Percentiles rank a stretch among this genome's conserved stretches.
These are phyloP conservation scores for Populus pruinosa DNA, from an alignment of 345 rosid genomes.

Conservation along the genomic window DNA sequence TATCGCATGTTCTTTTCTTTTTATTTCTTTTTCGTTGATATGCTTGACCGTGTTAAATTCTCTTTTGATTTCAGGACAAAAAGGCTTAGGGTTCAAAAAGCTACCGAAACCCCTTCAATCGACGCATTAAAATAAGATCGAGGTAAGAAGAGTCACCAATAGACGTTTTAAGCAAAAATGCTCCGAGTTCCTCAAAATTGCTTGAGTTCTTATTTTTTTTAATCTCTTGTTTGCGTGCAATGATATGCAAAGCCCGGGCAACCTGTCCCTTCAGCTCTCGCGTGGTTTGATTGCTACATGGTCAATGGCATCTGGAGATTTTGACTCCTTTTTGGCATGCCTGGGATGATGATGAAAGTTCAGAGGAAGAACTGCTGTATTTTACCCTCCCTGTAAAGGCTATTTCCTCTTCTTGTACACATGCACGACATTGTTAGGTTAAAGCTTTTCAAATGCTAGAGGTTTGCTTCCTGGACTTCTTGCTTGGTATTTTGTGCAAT, in stretches of 20 bases:
- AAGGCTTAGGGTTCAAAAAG: conserved; percentile 5
- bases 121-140: not conserved
- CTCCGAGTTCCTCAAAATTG: not conserved
- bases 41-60: not conserved
- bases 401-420: not conserved
- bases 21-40: not conserved
- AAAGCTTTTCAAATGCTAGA: not conserved
- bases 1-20: not conserved
- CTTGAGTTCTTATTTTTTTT: not conserved
- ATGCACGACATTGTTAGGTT: not conserved
- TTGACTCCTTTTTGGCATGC: not conserved
- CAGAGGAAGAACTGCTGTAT: not conserved
- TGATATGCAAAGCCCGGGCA: not conserved
- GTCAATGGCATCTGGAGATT: not conserved
- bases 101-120: not conserved
- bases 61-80: conserved; percentile 13
- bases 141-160: conserved; percentile 1
- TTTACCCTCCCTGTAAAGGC: not conserved
- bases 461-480: not conserved
- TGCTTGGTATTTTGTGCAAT: not conserved
- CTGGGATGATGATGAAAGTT: not conserved
- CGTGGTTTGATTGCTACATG: not conserved
- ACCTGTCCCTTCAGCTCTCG: not conserved
- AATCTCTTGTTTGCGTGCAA: not conserved
- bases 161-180: not conserved